Evolutionary conservation across 1,139 yeast genomes (phyloP).

Genomic region (Zygotorulaspora mrakii): DNA sequence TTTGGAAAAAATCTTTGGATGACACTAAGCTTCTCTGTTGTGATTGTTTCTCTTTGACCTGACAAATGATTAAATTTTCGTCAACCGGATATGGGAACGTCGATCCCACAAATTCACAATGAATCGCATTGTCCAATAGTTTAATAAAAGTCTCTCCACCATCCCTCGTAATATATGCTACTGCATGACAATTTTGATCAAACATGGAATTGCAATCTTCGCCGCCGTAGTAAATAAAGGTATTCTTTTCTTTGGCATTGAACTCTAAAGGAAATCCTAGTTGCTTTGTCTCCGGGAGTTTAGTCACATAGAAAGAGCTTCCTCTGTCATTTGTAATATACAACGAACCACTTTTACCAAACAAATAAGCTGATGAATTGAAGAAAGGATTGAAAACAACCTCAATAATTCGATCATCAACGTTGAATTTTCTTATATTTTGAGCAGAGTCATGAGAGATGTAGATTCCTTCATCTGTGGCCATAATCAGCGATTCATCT

Average conservation of each 20-base stretch:
- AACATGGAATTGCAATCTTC: slow-evolving; percentile 50
- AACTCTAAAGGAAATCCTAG: slow-evolving; percentile 46
- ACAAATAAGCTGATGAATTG: slow-evolving; percentile 60
- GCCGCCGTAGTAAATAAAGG: slow-evolving; percentile 68
- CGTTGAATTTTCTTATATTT: slow-evolving; percentile 48
- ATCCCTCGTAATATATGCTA: slow-evolving; percentile 58
- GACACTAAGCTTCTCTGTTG: slow-evolving; percentile 43
- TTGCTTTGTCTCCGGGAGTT: slow-evolving; percentile 51
- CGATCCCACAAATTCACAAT: slow-evolving; percentile 68
- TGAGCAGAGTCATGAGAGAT: slow-evolving; percentile 80
- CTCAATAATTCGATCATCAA: slow-evolving; percentile 45
- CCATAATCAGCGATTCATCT: slow-evolving; percentile 72
- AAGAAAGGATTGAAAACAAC: slow-evolving; percentile 58
- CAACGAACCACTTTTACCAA: slow-evolving; percentile 50
- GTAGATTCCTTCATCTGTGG: slow-evolving; percentile 50
- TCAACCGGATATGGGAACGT: slow-evolving; percentile 41
- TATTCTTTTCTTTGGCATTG: slow-evolving; percentile 52
- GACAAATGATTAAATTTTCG: slow-evolving; percentile 61
- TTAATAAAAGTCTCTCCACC: slow-evolving; percentile 60
- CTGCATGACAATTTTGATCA: slow-evolving; percentile 48
- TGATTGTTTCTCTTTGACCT: slow-evolving; percentile 38
- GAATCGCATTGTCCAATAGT: slow-evolving; percentile 48
- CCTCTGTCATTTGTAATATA: slow-evolving; percentile 70
- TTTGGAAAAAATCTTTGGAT: slow-evolving; percentile 51
- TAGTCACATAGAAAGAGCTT: slow-evolving; percentile 43